phyloP scores from a whole-genome alignment of 441 rosid genomes.

The Macaranga tanarius region DNA sequence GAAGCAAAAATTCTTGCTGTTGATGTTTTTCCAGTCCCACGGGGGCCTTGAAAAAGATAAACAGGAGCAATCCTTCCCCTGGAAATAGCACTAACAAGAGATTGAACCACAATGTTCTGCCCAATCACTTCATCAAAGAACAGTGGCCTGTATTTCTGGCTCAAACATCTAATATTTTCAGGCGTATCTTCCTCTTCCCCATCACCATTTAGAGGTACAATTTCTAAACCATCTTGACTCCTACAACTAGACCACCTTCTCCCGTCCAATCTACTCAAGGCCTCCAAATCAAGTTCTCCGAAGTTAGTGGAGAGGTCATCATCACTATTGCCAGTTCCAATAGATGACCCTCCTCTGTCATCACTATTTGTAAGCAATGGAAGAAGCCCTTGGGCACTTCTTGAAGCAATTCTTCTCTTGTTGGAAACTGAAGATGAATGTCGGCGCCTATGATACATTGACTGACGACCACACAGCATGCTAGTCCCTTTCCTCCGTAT shows the following conservation, averaged over 20 bases:
- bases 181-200: constrained; percentile 67
- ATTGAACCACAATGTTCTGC: constrained; percentile 86
- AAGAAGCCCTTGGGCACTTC: constrained; percentile 74
- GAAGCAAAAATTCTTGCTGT: constrained; percentile 85
- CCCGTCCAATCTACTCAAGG: constrained; percentile 94
- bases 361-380: constrained; percentile 71
- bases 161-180: constrained; percentile 67
- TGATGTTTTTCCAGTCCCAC: constrained; percentile 96
- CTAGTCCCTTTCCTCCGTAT: constrained; percentile 87
- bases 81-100: constrained; percentile 68
- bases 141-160: constrained; percentile 88
- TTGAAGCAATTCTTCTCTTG: constrained; percentile 53
- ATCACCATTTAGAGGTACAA: constrained; percentile 57
- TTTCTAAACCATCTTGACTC: constrained; percentile 80
- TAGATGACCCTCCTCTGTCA: constrained; percentile 77
- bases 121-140: constrained; percentile 88
- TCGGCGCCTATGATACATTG: constrained; percentile 53
- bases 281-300: constrained; percentile 96
- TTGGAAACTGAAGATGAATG: constrained; percentile 47
- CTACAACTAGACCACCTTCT: constrained; percentile 94
- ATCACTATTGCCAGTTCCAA: constrained; percentile 74
- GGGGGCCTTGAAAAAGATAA: constrained; percentile 96
- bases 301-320: constrained; percentile 89
- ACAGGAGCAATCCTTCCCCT: constrained; percentile 88
- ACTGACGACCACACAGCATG: constrained; percentile 73